Conservation (phyloP, 768 basidiomycete species). For the Pleurotus ostreatus region DNA sequence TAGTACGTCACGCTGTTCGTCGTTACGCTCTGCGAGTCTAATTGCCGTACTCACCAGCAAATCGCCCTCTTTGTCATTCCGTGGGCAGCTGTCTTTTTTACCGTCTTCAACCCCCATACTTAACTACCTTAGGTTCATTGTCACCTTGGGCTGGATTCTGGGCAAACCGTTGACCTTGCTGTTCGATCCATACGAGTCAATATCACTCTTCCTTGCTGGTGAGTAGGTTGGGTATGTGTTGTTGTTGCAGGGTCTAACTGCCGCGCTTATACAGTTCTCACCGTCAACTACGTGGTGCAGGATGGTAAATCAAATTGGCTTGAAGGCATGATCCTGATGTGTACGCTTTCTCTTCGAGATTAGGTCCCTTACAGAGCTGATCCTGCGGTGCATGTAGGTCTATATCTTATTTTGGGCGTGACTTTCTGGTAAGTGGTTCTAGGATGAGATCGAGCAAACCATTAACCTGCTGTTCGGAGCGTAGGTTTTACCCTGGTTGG, state of each 20-base stretch:
- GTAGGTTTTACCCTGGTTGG: slow-evolving; percentile 37
- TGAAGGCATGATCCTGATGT: slow-evolving; percentile 73
- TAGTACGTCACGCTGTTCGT: slow-evolving; percentile 41
- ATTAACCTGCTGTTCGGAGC: background rate
- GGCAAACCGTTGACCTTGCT: slow-evolving; percentile 76
- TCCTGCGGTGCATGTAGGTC: slow-evolving; percentile 16
- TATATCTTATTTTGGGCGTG: slow-evolving; percentile 53
- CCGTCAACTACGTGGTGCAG: slow-evolving; percentile 80
- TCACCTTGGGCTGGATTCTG: slow-evolving; percentile 77
- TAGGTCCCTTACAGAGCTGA: no score
- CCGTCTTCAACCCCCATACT: background rate
- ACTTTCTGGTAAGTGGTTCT: slow-evolving; percentile 18
- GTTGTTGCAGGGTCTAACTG: background rate
- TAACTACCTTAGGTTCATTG: slow-evolving; percentile 48
- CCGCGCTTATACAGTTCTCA: slow-evolving; percentile 45
- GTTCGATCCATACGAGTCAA: slow-evolving; percentile 85
- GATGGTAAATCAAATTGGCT: slow-evolving; percentile 92
- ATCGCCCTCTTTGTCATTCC: slow-evolving; percentile 46
- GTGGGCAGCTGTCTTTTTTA: slow-evolving; percentile 19
- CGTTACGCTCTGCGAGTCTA: slow-evolving; percentile 1
- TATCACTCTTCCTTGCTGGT: slow-evolving; percentile 51
- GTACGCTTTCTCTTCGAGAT: slow-evolving; percentile 15
- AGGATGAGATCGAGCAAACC: background rate
- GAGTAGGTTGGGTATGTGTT: slow-evolving; percentile 10
- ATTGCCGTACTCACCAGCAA: slow-evolving; percentile 46